Evolutionary conservation across 1,284 basidiomycete species (phyloP), one percentile per base, ranked within the genome.

Genomic region (Coriolopsis trogii): DNA sequence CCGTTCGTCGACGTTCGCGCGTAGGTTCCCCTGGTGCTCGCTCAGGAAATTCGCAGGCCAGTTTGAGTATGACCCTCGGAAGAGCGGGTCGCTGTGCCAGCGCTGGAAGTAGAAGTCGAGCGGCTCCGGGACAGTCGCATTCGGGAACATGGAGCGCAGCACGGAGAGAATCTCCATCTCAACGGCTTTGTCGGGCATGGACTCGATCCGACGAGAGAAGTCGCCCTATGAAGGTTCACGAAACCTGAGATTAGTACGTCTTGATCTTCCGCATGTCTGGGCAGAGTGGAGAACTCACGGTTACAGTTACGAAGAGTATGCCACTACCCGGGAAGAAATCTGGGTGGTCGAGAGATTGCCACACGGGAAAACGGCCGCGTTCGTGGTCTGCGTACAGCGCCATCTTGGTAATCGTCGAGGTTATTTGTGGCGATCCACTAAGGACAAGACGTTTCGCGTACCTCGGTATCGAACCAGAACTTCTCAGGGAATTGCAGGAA

Each of bases 401-500:
- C 69, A 82, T 80, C 84, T 87, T 33, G 20, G 15, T 26, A 16
- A 6, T 5, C n/a, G 20, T 20, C 40, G 6, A 45, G 24, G 20
- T 28, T n/a, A 38, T 24, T 46, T 9, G 28, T 43, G 16, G 16
- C 16, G 16, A 39, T 33, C n/a, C 36, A 33, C 48, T 24, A 16
- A 26, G 37, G 7, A n/a, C n/a, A 29, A 34, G 20, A 9, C 12
- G n/a, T 9, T 4, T 18, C 13, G 31, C 55, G 5, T 36, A 82
- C 84, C 77, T 88, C 74, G 0, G 82, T 82, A 33, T 82, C 75
- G 52, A 85, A 85, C 86, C 86, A 89, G 64, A 89, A 89, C 34
- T 81, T 83, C 49, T 77, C 62, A 0, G 79, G 73, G 61, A 88
- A 89, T 54, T 82, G 76, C 38, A 88, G 60, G 66, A 87, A 89